These are phyloP conservation scores for Zalaria obscura DNA, from an alignment of 2,329 filamentous ascomycete species.

Conservation along the genomic window DNA sequence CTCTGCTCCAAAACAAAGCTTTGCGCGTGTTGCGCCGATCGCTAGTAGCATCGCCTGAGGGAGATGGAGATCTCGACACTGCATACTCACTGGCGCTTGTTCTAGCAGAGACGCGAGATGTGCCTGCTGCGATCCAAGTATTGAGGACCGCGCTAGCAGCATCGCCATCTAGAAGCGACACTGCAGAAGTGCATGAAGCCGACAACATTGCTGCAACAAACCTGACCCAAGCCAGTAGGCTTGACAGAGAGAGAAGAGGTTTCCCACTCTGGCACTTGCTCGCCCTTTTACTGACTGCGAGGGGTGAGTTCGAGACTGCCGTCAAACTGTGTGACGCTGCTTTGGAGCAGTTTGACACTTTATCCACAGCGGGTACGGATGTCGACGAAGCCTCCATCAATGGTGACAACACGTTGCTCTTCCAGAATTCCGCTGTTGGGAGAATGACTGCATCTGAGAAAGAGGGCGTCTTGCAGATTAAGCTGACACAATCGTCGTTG, in stretches of 20 bases:
- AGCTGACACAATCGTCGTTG: conserved; percentile 83
- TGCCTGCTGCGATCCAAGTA: conserved; percentile 66
- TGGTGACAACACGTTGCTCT: no score
- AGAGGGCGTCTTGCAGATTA: conserved; percentile 78
- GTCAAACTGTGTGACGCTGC: conserved; percentile 76
- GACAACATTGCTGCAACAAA: conserved; percentile 1
- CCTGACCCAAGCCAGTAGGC: not conserved
- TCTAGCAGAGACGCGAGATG: conserved; percentile 74
- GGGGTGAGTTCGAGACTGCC: conserved; percentile 72
- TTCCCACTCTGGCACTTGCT: conserved; percentile 88
- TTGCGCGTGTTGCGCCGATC: conserved; percentile 38
- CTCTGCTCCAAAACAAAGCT: conserved; percentile 63
- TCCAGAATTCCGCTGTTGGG: conserved; percentile 40
- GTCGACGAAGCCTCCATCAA: not conserved
- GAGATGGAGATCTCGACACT: conserved; percentile 50
- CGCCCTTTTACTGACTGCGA: conserved; percentile 69
- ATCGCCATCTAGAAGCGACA: conserved; percentile 11
- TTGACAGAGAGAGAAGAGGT: conserved; percentile 37
- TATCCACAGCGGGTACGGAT: not conserved
- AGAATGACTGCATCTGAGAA: conserved; percentile 76
- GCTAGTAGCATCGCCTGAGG: conserved; percentile 4
- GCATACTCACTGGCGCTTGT: conserved; percentile 71
- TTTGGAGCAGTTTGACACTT: conserved; percentile 68
- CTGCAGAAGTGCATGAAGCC: conserved; percentile 17
- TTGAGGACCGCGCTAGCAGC: conserved; percentile 62